Percentiles rank a stretch among this genome's conserved stretches.
These are phyloP conservation scores for Lipomyces japonicus DNA, from an alignment of 805 yeast genomes.

Conservation along the genomic window DNA sequence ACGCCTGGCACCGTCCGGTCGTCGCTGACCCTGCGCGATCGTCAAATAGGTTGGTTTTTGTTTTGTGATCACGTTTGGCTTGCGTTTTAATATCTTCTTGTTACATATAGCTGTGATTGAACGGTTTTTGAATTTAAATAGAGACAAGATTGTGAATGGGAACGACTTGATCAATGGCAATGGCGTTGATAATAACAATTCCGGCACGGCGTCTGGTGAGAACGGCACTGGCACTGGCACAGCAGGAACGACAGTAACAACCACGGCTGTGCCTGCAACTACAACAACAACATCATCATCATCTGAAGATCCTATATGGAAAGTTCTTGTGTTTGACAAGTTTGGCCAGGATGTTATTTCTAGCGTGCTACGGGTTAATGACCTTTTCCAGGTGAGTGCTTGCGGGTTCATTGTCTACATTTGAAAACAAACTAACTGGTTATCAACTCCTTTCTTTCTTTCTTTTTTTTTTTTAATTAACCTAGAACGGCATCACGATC, in stretches of 20 bases:
- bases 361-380: constrained; percentile 88
- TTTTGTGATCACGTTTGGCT: not conserved
- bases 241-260: constrained; percentile 10
- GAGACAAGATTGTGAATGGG: constrained; percentile 52
- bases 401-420: not conserved
- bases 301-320: constrained; percentile 78
- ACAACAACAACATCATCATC: constrained; percentile 31
- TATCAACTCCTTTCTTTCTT: too few relatives aligned
- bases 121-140: constrained; percentile 81
- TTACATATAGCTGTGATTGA: constrained; percentile 49
- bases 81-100: not conserved
- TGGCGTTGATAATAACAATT: not conserved
- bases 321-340: constrained; percentile 76
- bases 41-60: constrained; percentile 23
- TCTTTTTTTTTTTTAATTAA: not conserved
- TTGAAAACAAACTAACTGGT: too few relatives aligned
- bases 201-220: too few relatives aligned
- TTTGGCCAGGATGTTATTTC: constrained; percentile 82
- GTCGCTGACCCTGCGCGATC: constrained; percentile 23
- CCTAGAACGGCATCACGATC: constrained; percentile 80
- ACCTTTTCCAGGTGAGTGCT: constrained; percentile 50
- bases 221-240: not conserved
- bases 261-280: constrained; percentile 6
- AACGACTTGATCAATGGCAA: too few relatives aligned
- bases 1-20: constrained; percentile 5